Base-by-base conservation (phyloP, 2,329 filamentous ascomycete species). In the Colletotrichum spaethianum region DNA sequence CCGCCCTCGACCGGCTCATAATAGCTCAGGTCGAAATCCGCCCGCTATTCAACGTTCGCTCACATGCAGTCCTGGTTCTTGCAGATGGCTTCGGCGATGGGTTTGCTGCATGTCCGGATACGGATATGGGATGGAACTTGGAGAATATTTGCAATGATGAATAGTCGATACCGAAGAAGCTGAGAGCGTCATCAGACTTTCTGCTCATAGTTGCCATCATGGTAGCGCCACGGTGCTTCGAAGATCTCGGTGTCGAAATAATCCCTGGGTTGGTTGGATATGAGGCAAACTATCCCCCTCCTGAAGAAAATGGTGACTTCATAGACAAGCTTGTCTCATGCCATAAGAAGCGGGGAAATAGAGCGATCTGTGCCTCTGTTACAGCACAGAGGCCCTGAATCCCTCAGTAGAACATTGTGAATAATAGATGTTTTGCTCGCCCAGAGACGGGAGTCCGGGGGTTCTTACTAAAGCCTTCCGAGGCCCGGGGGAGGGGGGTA, bases 1-100 rank as follows among this genome's bases (percentile, higher is more conserved):
- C 83, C 83, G 50, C 80, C 79, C n/a, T 77, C 77, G 36, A 69
- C 31, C 23, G 60, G 46, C 53, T 53, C 53, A 59, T 65, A 68
- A 38, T 63, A 62, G 65, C 31, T 69, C 60, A 60, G 20, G 1
- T 44, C 38, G 65, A 72, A 60, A 14, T 61, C 38, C n/a, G 60
- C 36, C 42, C 40, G 56, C 18, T 53, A 59, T 62, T 62, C 40
- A 56, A 56, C 40, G 55, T 31, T 52, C 20, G 57, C 40, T 63
- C 68, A 67, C 31, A 56, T 62, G 63, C 63, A 62, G 68, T 67
- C 56, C 56, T 63, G 50, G 63, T 4, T 50, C 3, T 5, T 56
- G 63, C 68, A 71, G 63, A 62, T 56, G 33, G 31, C 48, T 56
- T 67, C 63, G 31, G 63, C 68, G 56, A 71, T 57, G 63, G 56